Percentiles rank a stretch among this genome's conserved stretches.
phyloP scores from a whole-genome alignment of 75 land plant genomes.

The Cunninghamia lanceolata region DNA sequence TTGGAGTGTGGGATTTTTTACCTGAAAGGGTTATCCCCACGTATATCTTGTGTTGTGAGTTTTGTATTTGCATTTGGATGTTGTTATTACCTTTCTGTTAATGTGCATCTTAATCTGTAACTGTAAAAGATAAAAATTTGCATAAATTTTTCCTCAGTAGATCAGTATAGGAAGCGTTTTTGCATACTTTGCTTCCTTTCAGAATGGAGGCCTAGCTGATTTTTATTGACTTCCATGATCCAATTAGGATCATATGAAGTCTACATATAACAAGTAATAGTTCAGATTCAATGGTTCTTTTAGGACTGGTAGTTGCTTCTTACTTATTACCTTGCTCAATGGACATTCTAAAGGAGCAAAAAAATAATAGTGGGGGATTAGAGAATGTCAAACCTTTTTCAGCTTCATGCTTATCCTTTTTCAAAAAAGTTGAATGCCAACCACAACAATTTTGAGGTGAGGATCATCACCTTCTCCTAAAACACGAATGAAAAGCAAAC shows the following conservation, averaged over 20 bases:
- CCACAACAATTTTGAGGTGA: slow-evolving; percentile 96
- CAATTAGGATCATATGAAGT: not conserved
- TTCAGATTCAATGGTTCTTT: not conserved
- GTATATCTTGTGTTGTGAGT: too few species aligned
- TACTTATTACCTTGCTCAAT: not conserved
- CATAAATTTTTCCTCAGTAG: too few species aligned
- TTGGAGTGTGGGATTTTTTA: too few species aligned
- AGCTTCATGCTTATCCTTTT: slow-evolving; percentile 65
- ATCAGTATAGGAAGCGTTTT: too few species aligned
- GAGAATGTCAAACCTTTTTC: slow-evolving; percentile 55
- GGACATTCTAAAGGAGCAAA: not conserved
- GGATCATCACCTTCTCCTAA: slow-evolving; percentile 80
- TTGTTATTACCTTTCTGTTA: too few species aligned
- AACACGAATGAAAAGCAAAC: slow-evolving; percentile 69
- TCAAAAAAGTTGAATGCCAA: slow-evolving; percentile 93
- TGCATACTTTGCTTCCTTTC: too few species aligned
- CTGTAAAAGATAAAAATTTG: too few species aligned
- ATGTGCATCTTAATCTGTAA: too few species aligned
- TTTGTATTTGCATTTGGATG: too few species aligned
- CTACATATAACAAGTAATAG: not conserved
- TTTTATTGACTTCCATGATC: too few species aligned
- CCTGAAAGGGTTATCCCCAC: too few species aligned
- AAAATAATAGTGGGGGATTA: not conserved
- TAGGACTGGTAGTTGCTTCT: not conserved
- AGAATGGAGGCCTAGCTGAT: too few species aligned